These are phyloP conservation scores for Suillus decipiens DNA, from an alignment of 768 basidiomycete genomes.

Conservation along the genomic window DNA sequence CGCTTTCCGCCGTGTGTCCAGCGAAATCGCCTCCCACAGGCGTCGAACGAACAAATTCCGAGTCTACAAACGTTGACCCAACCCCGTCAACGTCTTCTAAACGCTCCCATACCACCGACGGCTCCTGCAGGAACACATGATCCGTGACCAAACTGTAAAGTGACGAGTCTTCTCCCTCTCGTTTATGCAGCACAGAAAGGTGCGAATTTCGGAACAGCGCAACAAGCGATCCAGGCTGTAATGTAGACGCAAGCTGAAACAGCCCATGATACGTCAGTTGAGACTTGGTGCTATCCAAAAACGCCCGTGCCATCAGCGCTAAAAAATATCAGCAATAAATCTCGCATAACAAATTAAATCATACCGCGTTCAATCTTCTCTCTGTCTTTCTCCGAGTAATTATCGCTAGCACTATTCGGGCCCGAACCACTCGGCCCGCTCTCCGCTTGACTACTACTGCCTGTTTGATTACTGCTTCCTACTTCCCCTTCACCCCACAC, in stretches of 20 bases:
- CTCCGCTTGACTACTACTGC: conserved; percentile 7
- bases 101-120: conserved; percentile 87
- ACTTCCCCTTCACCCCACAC: conserved; percentile 15
- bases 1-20: conserved; percentile 66
- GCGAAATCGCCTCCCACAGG: conserved; percentile 84
- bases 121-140: conserved; percentile 74
- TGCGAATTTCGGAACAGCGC: conserved; percentile 92
- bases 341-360: conserved; percentile 20
- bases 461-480: too few relatives aligned
- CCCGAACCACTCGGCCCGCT: conserved; percentile 13
- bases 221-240: conserved; percentile 59
- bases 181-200: conserved; percentile 82
- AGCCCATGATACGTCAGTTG: conserved; percentile 90
- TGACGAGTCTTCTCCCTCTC: conserved; percentile 39
- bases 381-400: conserved; percentile 55
- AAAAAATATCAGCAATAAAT: background rate
- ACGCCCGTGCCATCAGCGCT: conserved; percentile 71
- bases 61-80: conserved; percentile 77
- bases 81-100: conserved; percentile 86
- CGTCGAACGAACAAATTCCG: conserved; percentile 58
- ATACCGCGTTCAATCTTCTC: conserved; percentile 72
- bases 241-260: conserved; percentile 64
- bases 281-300: conserved; percentile 70
- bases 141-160: conserved; percentile 89
- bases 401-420: conserved; percentile 13